Base-by-base conservation (phyloP, 805 yeast genomes). In the Candida ficus region DNA sequence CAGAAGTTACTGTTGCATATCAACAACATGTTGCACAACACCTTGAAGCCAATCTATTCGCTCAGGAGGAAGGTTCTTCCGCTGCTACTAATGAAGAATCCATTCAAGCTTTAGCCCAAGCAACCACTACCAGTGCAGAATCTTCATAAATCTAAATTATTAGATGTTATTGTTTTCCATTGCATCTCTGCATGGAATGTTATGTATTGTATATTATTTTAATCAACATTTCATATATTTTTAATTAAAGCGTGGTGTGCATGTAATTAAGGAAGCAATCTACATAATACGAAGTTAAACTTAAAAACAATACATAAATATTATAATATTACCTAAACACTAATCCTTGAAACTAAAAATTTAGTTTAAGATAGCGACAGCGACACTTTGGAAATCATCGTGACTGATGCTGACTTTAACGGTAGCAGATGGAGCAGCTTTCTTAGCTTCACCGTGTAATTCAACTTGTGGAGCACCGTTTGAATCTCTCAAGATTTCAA, bases 311-410 rank as follows among this genome's bases (percentile, higher is more conserved):
- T n/a, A n/a, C n/a, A n/a, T n/a, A n/a, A n/a, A n/a, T n/a, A n/a
- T n/a, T n/a, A n/a, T n/a, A n/a, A n/a, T n/a, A n/a, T n/a, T n/a
- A n/a, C n/a, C n/a, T n/a, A n/a, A n/a, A n/a, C n/a, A n/a, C n/a
- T n/a, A n/a, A n/a, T n/a, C n/a, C n/a, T n/a, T n/a, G n/a, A n/a
- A n/a, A n/a, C n/a, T n/a, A n/a, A 26, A 8, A 11, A 5, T n/a
- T 18, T 42, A 55, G 50, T 53, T 52, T 39, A 56, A 54, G 46
- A 91, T 78, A 27, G 99, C 99, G 57, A 93, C 97, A 10, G 99
- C 98, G 48, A 95, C 93, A 31, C 96, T 87, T 73, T 93, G 99
- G 71, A 83, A 75, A 54, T 95, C 99, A 60, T 91, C 96, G 62
- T 93, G 99, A 18, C 96, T 85, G 53, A 93, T 93, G 31, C 96